These are phyloP conservation scores for Tinospora cordifolia DNA, from an alignment of 164 flowering plant genomes.

Conservation along the genomic window DNA sequence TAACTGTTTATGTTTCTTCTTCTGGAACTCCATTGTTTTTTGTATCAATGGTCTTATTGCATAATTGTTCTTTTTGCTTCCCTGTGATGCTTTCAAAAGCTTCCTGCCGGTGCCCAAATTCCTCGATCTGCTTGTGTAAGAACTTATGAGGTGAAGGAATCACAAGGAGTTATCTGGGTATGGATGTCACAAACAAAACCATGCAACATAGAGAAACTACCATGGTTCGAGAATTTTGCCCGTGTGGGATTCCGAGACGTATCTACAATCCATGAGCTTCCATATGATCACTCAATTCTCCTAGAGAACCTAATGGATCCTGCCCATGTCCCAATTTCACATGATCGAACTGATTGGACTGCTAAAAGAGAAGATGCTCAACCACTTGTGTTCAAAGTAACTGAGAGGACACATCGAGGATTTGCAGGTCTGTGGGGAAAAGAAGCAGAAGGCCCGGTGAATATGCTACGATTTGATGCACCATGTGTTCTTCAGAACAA, in stretches of 20 bases:
- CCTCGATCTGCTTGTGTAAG: conserved; percentile 68
- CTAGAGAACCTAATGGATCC: conserved; percentile 98
- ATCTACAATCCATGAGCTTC: conserved; percentile 87
- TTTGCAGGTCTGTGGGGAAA: conserved; percentile 92
- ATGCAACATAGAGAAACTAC: conserved; percentile 51
- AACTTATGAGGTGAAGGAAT: conserved; percentile 68
- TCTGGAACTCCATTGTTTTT: not conserved
- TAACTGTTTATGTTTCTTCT: not conserved
- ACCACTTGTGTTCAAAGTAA: conserved; percentile 59
- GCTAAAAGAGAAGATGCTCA: conserved; percentile 92
- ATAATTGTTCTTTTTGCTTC: not conserved
- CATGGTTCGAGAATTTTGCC: conserved; percentile 87
- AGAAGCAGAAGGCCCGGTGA: conserved; percentile 35
- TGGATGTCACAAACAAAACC: conserved; percentile 85
- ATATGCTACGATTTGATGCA: conserved; percentile 68
- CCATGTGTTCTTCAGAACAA: conserved; percentile 92
- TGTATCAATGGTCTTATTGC: not conserved
- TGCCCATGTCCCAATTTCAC: conserved; percentile 94
- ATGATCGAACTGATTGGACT: conserved; percentile 79
- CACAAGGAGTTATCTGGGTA: conserved; percentile 94
- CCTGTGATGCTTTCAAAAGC: conserved; percentile 31
- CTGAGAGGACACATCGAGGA: conserved; percentile 67
- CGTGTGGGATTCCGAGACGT: conserved; percentile 69
- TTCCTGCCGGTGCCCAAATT: conserved; percentile 69
- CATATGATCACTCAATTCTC: conserved; percentile 92